Conservation (phyloP, 2,329 filamentous ascomycete genomes). For the Aspergillus tubingensis region DNA sequence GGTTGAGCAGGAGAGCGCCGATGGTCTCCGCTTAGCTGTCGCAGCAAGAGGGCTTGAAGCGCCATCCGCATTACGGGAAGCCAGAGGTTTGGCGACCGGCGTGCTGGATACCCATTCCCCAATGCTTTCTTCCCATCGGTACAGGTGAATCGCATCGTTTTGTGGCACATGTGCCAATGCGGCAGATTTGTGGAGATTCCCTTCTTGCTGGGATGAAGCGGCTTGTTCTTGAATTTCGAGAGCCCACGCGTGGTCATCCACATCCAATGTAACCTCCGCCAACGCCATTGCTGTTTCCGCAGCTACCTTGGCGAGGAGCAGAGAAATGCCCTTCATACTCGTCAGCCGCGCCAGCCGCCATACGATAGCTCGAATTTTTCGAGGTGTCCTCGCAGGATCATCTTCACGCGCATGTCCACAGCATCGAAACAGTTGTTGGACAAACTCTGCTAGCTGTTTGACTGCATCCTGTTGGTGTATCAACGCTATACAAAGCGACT, state of each 20-base stretch:
- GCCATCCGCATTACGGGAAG: neutral
- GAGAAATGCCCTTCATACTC: constrained; percentile 25
- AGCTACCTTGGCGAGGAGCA: constrained; percentile 35
- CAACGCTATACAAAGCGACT: constrained; percentile 33
- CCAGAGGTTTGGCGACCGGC: constrained; percentile 37
- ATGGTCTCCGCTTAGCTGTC: neutral
- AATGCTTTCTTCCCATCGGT: constrained; percentile 60
- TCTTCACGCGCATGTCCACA: constrained; percentile 20
- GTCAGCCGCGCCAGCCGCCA: constrained; percentile 27
- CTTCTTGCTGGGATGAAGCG: too few species aligned
- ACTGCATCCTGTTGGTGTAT: constrained; percentile 33
- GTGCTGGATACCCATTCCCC: constrained; percentile 60
- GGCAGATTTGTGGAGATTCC: too few species aligned
- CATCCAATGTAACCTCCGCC: constrained; percentile 41
- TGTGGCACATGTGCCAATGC: neutral
- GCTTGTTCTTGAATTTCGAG: too few species aligned
- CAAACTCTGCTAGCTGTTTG: constrained; percentile 38
- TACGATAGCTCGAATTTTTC: constrained; percentile 30
- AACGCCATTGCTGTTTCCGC: constrained; percentile 45
- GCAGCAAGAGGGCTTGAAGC: constrained; percentile 4
- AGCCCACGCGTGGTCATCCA: too few species aligned
- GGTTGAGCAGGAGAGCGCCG: constrained; percentile 17
- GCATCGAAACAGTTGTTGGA: constrained; percentile 37
- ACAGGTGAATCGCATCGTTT: constrained; percentile 17
- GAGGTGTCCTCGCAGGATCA: constrained; percentile 18